These are phyloP conservation scores for Linnemannia elongata DNA, from an alignment of 192 early-diverging fungal genomes.

Conservation along the genomic window DNA sequence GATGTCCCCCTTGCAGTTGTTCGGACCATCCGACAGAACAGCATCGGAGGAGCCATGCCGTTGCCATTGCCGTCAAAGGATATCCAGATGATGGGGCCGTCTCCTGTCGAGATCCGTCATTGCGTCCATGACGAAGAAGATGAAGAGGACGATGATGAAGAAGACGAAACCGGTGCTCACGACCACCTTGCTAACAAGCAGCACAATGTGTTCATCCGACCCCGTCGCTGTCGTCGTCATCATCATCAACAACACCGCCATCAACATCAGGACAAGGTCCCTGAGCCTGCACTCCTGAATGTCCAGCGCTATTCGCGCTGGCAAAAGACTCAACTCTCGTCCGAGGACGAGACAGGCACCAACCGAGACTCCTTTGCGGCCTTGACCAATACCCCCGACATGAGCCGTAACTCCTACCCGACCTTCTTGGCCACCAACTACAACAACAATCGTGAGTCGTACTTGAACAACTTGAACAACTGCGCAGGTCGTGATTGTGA, in stretches of 20 bases:
- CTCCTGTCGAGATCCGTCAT: not conserved
- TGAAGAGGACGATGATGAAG: constrained; percentile 3
- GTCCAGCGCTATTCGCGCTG: constrained; percentile 15
- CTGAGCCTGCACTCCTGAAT: not conserved
- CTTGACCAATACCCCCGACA: constrained; percentile 13
- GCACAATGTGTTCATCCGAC: not conserved
- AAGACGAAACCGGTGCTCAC: not conserved
- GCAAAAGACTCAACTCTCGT: constrained; percentile 51
- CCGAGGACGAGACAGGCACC: constrained; percentile 21
- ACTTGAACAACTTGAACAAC: constrained; percentile 1
- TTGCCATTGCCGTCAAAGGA: not conserved
- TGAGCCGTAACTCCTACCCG: not conserved
- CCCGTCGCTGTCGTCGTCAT: not conserved
- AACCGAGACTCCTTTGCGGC: constrained; percentile 28
- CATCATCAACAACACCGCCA: not conserved
- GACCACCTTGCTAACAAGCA: not conserved
- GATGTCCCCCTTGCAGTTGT: constrained; percentile 10
- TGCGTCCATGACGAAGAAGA: not conserved
- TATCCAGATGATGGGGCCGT: not conserved
- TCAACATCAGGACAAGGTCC: not conserved
- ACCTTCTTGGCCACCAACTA: not conserved
- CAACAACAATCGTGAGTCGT: constrained; percentile 14
- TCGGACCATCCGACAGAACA: not conserved
- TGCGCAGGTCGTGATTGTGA: not conserved
- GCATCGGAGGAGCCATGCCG: not conserved